Percentiles rank a stretch among this genome's conserved stretches.
Conservation (phyloP, 2,329 filamentous ascomycete genomes). For the Colletotrichum trifolii region DNA sequence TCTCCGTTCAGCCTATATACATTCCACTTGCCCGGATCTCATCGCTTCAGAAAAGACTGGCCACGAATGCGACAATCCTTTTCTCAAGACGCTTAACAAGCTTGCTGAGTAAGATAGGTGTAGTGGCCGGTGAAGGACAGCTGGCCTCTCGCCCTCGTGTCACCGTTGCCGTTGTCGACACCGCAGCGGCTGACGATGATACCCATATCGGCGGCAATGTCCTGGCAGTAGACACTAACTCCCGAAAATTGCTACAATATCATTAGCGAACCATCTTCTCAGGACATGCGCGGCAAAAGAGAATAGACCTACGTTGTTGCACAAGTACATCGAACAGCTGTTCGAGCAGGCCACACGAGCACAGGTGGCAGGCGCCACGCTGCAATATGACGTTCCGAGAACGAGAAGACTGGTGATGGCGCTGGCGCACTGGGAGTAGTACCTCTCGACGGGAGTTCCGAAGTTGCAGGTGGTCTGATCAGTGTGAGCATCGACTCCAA, state of each 20-base stretch:
- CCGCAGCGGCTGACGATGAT: background rate
- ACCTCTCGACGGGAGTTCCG: background rate
- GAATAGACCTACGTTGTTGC: constrained; percentile 20
- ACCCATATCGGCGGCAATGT: background rate
- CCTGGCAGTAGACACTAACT: background rate
- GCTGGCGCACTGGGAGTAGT: constrained; percentile 11
- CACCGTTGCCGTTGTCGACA: background rate
- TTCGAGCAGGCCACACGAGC: constrained; percentile 27
- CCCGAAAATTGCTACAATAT: background rate
- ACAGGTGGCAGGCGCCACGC: constrained; percentile 2
- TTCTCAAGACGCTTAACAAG: too few species aligned
- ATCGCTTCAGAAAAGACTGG: too few species aligned
- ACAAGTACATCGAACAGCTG: constrained; percentile 26
- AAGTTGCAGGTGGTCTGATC: constrained; percentile 10
- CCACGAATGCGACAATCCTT: accelerated
- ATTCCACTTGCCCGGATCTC: too few species aligned
- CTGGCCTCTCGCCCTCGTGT: background rate
- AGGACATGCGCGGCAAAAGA: background rate
- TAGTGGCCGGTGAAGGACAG: background rate
- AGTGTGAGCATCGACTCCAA: background rate
- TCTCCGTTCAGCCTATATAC: too few species aligned
- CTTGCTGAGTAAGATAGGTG: background rate
- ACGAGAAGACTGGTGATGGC: constrained; percentile 1
- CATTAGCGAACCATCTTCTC: background rate
- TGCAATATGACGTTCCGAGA: constrained; percentile 17